Evolutionary conservation across 2,329 filamentous ascomycete genomes (phyloP).

Genomic region (Diaporthe nobilis): DNA sequence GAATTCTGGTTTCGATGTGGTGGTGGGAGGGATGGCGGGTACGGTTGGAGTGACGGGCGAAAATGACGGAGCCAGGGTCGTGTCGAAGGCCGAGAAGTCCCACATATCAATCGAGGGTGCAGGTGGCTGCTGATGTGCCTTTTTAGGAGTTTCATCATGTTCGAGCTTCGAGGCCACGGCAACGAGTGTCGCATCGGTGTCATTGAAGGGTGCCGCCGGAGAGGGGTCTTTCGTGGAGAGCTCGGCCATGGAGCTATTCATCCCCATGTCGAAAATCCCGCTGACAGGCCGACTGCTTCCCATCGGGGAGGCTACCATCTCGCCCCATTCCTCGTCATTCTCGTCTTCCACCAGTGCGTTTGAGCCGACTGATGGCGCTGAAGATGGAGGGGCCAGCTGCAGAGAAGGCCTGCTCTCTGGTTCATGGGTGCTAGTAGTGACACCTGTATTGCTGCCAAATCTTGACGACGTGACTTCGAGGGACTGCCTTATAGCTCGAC

Average conservation of each 20-base stretch:
- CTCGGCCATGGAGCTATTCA: constrained; percentile 10
- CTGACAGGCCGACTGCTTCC: constrained; percentile 34
- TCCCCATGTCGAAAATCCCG: constrained; percentile 27
- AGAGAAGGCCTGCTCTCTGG: constrained; percentile 32
- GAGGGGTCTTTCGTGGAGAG: background rate
- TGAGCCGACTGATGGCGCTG: constrained; percentile 6
- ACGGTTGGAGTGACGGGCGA: background rate
- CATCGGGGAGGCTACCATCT: constrained; percentile 66
- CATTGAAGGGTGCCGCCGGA: background rate
- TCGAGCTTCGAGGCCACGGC: constrained; percentile 15
- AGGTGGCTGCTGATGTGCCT: background rate
- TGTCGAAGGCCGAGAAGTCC: constrained; percentile 42
- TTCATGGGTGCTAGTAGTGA: constrained; percentile 22
- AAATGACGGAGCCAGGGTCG: constrained; percentile 7
- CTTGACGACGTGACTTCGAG: constrained; percentile 23
- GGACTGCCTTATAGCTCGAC: constrained; percentile 33
- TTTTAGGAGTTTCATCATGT: background rate
- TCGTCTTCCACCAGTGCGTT: constrained; percentile 49
- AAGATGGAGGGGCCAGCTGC: constrained; percentile 24
- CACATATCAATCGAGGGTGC: constrained; percentile 21
- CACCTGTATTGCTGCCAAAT: background rate
- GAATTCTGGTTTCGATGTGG: constrained; percentile 39
- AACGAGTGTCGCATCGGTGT: constrained; percentile 7
- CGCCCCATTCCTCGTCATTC: constrained; percentile 72
- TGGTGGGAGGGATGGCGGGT: constrained; percentile 37